Percentiles rank a stretch among this genome's conserved stretches.
phyloP scores from a whole-genome alignment of 495 filamentous ascomycete genomes.

The Cairneyella variabilis region DNA sequence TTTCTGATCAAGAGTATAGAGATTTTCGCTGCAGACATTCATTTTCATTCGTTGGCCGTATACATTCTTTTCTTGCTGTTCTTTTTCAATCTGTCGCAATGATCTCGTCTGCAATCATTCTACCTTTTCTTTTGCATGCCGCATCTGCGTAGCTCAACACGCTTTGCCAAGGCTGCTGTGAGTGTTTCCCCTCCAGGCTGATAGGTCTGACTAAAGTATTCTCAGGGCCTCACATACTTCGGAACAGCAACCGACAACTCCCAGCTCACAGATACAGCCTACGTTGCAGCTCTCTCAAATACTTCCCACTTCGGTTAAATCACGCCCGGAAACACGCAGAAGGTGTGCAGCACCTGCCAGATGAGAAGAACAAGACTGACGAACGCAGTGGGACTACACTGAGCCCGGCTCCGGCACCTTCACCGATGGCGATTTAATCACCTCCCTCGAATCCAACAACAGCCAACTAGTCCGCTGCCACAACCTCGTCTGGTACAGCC shows the following conservation, averaged over 20 bases:
- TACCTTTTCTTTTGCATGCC: slow-evolving; percentile 5
- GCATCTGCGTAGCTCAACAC: slow-evolving; percentile 34
- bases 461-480: slow-evolving; percentile 29
- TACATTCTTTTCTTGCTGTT: neutral
- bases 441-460: slow-evolving; percentile 38
- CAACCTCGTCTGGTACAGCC: slow-evolving; percentile 57
- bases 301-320: slow-evolving; percentile 45
- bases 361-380: slow-evolving; percentile 40
- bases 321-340: slow-evolving; percentile 39
- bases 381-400: no score
- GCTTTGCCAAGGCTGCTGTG: slow-evolving; percentile 32
- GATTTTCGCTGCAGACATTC: slow-evolving; percentile 2
- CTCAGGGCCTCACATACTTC: slow-evolving; percentile 42
- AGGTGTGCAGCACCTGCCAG: slow-evolving; percentile 7
- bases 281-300: slow-evolving; percentile 25
- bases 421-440: no score
- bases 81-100: neutral
- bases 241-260: slow-evolving; percentile 45
- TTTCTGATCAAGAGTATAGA: neutral
- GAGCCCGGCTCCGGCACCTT: no score
- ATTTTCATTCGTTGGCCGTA: neutral
- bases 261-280: slow-evolving; percentile 34
- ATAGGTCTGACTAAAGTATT: neutral
- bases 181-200: neutral
- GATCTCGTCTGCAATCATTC: neutral